Base-by-base conservation (phyloP, 345 rosid species). In the Anacardium occidentale region DNA sequence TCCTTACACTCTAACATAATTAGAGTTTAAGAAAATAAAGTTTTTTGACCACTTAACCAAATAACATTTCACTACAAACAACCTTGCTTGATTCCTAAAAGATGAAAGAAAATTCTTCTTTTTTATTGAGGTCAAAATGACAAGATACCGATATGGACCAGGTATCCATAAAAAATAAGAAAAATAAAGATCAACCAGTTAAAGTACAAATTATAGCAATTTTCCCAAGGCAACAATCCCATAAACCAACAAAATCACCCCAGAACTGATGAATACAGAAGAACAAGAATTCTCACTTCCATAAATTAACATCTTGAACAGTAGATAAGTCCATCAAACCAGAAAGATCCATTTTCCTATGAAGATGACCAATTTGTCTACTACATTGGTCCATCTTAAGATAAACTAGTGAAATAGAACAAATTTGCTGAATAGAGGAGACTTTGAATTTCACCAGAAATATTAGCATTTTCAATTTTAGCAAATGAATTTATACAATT, bases 321-420 rank as follows among this genome's bases (percentile, higher is more conserved):
- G 47, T 26, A n/a, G 51, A 56, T 48, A 24, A 20, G 51, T 54
- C 44, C 56, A 47, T 11, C 64, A 17, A 7, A 60, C 18, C 44
- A 26, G 12, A 59, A 56, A 70, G 65, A 47, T 25, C 21, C 20
- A 50, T 34, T 32, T 71, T 11, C 44, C 32, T 14, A 62, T 53
- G 58, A 62, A 48, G 48, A 52, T 61, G 68, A 14, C 50, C 57
- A 20, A 50, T 71, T 70, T 57, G 29, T 61, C 34, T 13, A 24
- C 74, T 40, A 22, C 45, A 45, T 56, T 69, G 24, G 40, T 44
- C 25, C 15, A 25, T 44, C 42, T 69, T 26, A 48, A 48, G 22
- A 65, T 17, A 48, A 52, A 52, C 42, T 15, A 21, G 18, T 57
- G 9, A 56, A 20, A 57, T 34, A 58, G 25, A 70, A 70, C 5